Base-by-base conservation (phyloP, 495 filamentous ascomycete genomes). In the Podospora pseudoanserina region DNA sequence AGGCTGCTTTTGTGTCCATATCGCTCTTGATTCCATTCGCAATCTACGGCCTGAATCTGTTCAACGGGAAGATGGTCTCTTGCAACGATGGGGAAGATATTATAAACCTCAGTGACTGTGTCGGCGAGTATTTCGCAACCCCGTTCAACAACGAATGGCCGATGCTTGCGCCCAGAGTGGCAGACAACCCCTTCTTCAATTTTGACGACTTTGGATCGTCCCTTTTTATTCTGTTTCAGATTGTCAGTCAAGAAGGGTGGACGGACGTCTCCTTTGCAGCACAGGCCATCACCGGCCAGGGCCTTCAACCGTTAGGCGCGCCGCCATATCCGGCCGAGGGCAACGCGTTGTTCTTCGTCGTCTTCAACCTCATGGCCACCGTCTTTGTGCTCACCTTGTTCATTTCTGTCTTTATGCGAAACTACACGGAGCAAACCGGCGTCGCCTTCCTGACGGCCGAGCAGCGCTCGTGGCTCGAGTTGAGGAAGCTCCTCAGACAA, bases 351-450 rank as follows among this genome's bases (percentile, higher is more conserved):
- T 98, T 97, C 85, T 97, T 98, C 78, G 87, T 99, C 61, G 85
- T 92, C 15, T 99, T 98, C 87, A 99, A 99, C 78, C 86, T 99
- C 71, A 86, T 99, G 67, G 94, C 93, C 27, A 92, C 96, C 2
- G 96, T 99, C 74, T 99, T 99, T 82, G 92, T 99, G 63, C 83
- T 99, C 79, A 99, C 96, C 2, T 82, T 99, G 74, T 99, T 99
- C 76, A 95, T 98, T 44, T 97, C 95, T 69, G 95, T 99, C 61
- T 99, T 99, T 78, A 99, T 99, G 96, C 91, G 95, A 58, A 98
- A 96, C 77, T 98, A 98, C 81, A 98, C 95, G 3, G 95, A 99
- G 80, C 93, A 98, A 78, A 99, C 95, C 11, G 95, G 95, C 9
- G 95, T 99, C 65, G 95, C 95, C 1, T 99, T 93, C 78, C 79